A percentile compares a stretch with the other conserved stretches of the same genome.
These are phyloP conservation scores for Hepatocystis sp. DNA, from an alignment of 169 alveolate genomes.

Conservation along the genomic window DNA sequence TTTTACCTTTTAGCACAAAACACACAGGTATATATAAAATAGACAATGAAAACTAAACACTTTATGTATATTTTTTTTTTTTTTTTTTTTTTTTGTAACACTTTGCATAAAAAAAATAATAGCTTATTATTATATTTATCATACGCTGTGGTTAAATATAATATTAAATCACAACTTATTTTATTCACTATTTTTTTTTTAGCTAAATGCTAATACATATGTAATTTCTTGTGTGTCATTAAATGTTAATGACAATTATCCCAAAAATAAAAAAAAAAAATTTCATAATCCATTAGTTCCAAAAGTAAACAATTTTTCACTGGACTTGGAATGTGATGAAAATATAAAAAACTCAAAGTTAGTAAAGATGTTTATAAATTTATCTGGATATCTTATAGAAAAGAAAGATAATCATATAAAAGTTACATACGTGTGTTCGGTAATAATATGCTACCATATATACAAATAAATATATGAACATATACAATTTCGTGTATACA, in stretches of 20 bases:
- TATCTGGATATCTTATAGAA: conserved; percentile 27
- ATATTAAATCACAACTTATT: no score
- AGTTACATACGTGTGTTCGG: conserved; percentile 38
- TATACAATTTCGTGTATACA: no score
- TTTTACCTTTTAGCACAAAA: conserved; percentile 38
- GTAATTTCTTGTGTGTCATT: conserved; percentile 21
- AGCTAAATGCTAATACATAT: conserved; percentile 16
- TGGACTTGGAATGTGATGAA: conserved; percentile 49
- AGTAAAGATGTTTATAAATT: conserved; percentile 46
- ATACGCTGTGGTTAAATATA: no score
- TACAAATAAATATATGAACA: no score
- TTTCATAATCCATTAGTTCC: conserved; percentile 22
- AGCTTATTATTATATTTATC: no score
- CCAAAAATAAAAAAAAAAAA: neutral
- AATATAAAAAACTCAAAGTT: conserved; percentile 17
- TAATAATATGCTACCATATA: conserved; percentile 4
- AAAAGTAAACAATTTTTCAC: conserved; percentile 26
- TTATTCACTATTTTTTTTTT: neutral
- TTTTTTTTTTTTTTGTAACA: neutral
- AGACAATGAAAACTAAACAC: no score
- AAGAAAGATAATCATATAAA: conserved; percentile 9
- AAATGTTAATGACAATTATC: conserved; percentile 48
- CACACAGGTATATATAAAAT: conserved; percentile 19
- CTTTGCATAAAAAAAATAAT: no score
- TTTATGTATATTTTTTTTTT: no score